Percentiles rank a stretch among this genome's conserved stretches.
These are phyloP conservation scores for Nicotiana tabacum DNA, from an alignment of 257 asterid genomes.

Conservation along the genomic window DNA sequence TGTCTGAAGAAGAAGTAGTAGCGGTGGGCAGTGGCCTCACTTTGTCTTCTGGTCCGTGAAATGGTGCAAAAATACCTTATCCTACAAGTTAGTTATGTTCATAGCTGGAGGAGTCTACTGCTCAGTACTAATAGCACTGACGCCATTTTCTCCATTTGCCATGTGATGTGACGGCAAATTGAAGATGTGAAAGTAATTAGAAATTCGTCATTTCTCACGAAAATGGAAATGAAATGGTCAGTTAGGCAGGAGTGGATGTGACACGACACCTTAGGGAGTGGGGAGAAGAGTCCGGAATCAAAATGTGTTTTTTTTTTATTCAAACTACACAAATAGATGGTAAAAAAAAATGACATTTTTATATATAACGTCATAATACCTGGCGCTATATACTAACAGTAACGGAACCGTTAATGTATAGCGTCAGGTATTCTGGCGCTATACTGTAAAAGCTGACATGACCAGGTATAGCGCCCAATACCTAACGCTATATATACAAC, in stretches of 20 bases:
- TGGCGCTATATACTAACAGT: too few species aligned
- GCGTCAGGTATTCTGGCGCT: too few species aligned
- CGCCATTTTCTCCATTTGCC: slow-evolving; percentile 7
- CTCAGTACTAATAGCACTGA: not conserved
- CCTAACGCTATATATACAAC: too few species aligned
- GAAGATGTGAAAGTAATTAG: not conserved
- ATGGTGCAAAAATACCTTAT: not conserved
- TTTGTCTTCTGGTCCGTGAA: slow-evolving; percentile 3
- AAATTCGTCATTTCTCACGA: not conserved
- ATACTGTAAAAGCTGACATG: too few species aligned
- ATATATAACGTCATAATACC: too few species aligned
- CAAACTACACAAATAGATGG: too few species aligned
- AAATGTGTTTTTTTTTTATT: too few species aligned
- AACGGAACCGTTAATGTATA: too few species aligned
- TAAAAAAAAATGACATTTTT: too few species aligned
- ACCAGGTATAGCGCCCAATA: too few species aligned
- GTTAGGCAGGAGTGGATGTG: not conserved
- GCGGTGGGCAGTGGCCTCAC: not conserved
- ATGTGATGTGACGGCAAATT: not conserved
- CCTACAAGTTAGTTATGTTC: slow-evolving; percentile 1
- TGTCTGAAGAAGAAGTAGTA: not conserved
- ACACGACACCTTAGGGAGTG: not conserved
- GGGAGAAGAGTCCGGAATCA: too few species aligned
- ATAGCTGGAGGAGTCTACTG: not conserved
- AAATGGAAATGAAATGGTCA: not conserved